Base-by-base conservation (phyloP, 2,329 filamentous ascomycete species). In the Fusarium guadeloupense region DNA sequence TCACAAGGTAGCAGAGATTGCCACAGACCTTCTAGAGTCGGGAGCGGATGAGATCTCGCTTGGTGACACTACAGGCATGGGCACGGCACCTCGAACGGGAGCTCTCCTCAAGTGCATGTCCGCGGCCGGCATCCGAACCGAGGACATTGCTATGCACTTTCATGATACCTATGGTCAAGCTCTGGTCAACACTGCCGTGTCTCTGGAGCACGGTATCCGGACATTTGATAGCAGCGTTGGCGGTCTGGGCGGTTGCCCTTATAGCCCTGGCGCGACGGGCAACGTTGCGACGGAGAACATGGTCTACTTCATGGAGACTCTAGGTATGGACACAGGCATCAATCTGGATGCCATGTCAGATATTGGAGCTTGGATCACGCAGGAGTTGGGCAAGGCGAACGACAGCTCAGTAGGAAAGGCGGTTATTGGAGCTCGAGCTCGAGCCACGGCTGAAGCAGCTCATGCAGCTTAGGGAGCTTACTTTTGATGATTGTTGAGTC, bases 41-140 rank as follows among this genome's bases (percentile, higher is more conserved):
- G 93, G 93, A 16, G 93, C 92, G 17, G 92, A 96, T 71, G 92
- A 97, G 80, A 93, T 97, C 66, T 91, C 90, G 2, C 84, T 97
- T 1, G 93, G 92, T 7, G 93, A 97, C 71, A 97, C 93, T 0
- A 94, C 93, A 0, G 93, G 93, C 16, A 93, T 96, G 84, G 93
- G 93, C 26, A 96, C 91, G 0, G 88, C 87, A n/a, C 88, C 87
- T 16, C 80, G 86, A 51, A 92, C 89, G 3, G 78, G 81, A 50
- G 84, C 85, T 51, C 78, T 93, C 40, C 79, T 93, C 54, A 82
- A 82, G 62, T 87, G 87, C 51, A 78, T 92, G 75, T 75, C 81
- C 9, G 83, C 86, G 2, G 89, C 89, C 2, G 89, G 88, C 1
- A 83, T 96, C 16, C 82, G 88, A 17, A 83, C 83, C 49, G 85